Conservation (phyloP, 2,329 filamentous ascomycete genomes). For the Hymenoscyphus repandus region DNA sequence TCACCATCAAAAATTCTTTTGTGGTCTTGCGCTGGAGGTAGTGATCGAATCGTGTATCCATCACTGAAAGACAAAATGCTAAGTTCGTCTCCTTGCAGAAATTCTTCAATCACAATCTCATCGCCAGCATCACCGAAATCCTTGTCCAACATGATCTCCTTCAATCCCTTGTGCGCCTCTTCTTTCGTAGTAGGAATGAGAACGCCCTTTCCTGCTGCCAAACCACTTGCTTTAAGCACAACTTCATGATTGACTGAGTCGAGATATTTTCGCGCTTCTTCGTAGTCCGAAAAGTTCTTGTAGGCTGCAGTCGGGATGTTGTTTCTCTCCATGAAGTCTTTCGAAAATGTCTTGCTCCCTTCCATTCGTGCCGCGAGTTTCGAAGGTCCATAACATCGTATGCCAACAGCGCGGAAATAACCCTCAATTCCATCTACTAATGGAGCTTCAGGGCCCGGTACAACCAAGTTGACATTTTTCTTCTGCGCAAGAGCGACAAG, state of each 20-base stretch:
- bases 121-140: constrained; percentile 83
- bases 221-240: constrained; percentile 89
- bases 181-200: constrained; percentile 64
- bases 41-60: constrained; percentile 73
- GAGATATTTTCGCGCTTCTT: constrained; percentile 68
- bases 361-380: constrained; percentile 84
- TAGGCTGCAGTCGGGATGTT: constrained; percentile 88
- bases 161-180: constrained; percentile 76
- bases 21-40: constrained; percentile 93
- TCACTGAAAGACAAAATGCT: constrained; percentile 90
- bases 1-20: constrained; percentile 92
- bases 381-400: constrained; percentile 67
- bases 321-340: constrained; percentile 94
- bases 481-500: constrained; percentile 72
- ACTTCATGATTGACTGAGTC: constrained; percentile 65
- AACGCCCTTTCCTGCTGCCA: constrained; percentile 94
- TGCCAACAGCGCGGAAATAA: constrained; percentile 56
- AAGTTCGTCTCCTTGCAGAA: constrained; percentile 83
- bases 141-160: constrained; percentile 83
- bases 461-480: constrained; percentile 72
- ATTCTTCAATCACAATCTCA: constrained; percentile 95
- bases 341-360: constrained; percentile 94
- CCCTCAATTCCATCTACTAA: constrained; percentile 85
- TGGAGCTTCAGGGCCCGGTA: constrained; percentile 90
- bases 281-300: constrained; percentile 78